Evolutionary conservation across 495 filamentous ascomycete genomes (phyloP), one percentile per base, ranked within the genome.

Genomic region (Penicillium paradoxum): DNA sequence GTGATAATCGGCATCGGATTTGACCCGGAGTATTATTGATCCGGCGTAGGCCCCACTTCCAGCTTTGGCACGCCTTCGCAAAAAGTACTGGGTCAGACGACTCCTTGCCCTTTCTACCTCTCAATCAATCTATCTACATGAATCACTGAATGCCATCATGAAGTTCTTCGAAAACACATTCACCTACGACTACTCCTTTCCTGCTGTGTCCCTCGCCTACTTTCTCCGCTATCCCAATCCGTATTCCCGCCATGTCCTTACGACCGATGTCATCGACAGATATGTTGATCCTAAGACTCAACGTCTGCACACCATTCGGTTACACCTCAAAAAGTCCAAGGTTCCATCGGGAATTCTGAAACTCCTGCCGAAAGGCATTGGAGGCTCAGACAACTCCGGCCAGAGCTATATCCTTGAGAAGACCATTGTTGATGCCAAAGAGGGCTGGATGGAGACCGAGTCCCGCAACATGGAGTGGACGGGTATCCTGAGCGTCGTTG

Each of bases 221-320:
- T 97, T 97, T 79, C 89, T 99, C 45, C 91, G 93, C 34, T 99
- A 99, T 70, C 95, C 93, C 14, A 99, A 99, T 69, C 93, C 93
- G 10, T 97, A 96, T 72, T 86, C 88, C 54, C 88, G 81, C 58
- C 93, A 99, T 79, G 93, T 99, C 53, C 82, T 96, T 55, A 95
- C 89, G 34, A 95, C 91, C 69, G 93, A 99, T 75, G 93, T 93
- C 64, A 91, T 99, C 69, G 83, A 86, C 30, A 88, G 89, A 40
- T 79, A 83, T 62, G 81, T 96, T 73, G 91, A 97, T 65, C 83
- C 87, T 2, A 63, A 59, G 15, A 91, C 88, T 1, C 84, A 90
- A 41, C 87, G 85, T 25, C 82, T 99, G 7, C 85, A 89, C 65
- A 96, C 95, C 30, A 88, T 84, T 2, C 88, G 93, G 39, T 77